Conservation (phyloP, 208 protist genomes). For the Leishmania arabica region DNA sequence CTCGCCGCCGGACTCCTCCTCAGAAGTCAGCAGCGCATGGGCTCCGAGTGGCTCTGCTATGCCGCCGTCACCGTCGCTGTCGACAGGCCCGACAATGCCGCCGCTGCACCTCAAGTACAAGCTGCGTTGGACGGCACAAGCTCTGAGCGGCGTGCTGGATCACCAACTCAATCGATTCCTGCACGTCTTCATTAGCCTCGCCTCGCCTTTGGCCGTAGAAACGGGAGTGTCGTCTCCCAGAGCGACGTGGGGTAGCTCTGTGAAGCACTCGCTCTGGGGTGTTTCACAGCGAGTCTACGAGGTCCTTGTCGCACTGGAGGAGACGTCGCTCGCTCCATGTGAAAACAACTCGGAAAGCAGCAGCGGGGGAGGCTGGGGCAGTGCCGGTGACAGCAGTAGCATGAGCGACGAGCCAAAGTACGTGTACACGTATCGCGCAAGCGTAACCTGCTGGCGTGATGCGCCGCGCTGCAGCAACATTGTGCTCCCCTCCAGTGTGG, state of each 20-base stretch:
- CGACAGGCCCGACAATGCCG: conserved; percentile 35
- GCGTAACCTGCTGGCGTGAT: conserved; percentile 48
- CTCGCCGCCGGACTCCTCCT: neutral
- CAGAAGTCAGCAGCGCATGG: neutral
- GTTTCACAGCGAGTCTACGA: conserved; percentile 16
- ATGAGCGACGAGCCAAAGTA: conserved; percentile 13
- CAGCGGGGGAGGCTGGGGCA: neutral
- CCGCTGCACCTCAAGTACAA: conserved; percentile 37
- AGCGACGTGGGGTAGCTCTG: neutral
- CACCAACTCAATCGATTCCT: conserved; percentile 65
- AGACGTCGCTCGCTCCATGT: conserved; percentile 24
- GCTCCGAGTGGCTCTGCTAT: neutral
- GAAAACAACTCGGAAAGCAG: conserved; percentile 4
- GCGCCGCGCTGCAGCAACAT: conserved; percentile 56
- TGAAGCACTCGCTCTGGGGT: neutral
- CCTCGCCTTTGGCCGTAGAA: conserved; percentile 41
- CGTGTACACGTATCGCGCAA: conserved; percentile 47
- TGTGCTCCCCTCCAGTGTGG: conserved; percentile 56
- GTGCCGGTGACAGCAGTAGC: conserved; percentile 4
- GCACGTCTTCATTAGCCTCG: conserved; percentile 60
- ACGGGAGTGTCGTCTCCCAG: neutral
- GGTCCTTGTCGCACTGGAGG: conserved; percentile 53
- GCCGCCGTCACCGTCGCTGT: neutral
- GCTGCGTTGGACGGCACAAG: conserved; percentile 49
- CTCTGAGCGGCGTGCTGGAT: conserved; percentile 38